phyloP scores from a whole-genome alignment of 495 filamentous ascomycete species.

The Neurospora sp. region DNA sequence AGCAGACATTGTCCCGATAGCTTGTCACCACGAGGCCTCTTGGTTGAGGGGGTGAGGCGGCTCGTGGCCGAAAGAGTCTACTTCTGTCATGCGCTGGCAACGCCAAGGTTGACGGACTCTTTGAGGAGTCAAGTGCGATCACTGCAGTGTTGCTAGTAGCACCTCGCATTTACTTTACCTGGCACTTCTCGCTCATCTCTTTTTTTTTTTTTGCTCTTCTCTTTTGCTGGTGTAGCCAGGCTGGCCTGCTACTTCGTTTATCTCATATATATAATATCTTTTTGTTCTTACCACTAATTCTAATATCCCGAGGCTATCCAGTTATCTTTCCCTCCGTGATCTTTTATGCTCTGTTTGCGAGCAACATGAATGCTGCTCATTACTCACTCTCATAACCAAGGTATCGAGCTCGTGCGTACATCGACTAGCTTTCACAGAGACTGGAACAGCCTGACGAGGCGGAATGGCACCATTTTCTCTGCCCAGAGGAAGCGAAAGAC shows the following conservation, averaged over 20 bases:
- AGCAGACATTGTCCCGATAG: neutral
- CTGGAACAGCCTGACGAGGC: neutral
- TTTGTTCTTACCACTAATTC: neutral
- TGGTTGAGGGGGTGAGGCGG: neutral
- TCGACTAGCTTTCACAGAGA: neutral
- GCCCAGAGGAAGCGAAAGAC: neutral
- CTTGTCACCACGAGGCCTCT: neutral
- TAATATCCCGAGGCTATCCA: neutral
- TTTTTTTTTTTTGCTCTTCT: neutral
- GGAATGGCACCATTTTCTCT: neutral
- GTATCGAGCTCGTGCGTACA: neutral
- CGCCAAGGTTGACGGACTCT: neutral
- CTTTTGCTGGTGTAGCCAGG: neutral
- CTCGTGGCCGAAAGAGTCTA: neutral
- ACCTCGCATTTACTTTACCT: neutral
- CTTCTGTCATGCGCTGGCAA: neutral
- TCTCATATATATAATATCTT: neutral
- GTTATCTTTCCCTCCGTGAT: neutral
- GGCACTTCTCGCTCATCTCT: neutral
- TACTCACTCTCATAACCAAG: neutral
- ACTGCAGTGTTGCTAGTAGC: neutral
- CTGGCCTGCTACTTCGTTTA: neutral
- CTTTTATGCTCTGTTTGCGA: neutral
- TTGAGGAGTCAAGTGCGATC: neutral
- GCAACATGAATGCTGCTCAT: neutral